Evolutionary conservation across 139 green algal genomes (phyloP), one percentile per base, ranked within the genome.

Genomic region (Desmodesmus armatus): DNA sequence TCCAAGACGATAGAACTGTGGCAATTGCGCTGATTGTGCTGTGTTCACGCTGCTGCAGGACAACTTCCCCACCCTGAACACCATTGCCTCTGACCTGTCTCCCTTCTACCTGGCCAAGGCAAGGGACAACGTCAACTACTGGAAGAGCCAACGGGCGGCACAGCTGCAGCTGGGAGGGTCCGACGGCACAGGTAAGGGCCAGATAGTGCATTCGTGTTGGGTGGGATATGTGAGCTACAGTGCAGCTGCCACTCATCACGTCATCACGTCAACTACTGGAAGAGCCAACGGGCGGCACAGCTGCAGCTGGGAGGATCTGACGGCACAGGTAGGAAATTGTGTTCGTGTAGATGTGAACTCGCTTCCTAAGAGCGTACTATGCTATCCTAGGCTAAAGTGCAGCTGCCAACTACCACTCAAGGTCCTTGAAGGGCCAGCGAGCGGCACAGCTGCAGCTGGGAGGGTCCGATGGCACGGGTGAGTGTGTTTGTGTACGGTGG

Each of bases 71-170:
- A 31, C 39, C 21, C 83, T 96, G 85, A 66, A 81, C 55, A 84
- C 93, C 31, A 95, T 95, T 15, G 75, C 90, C 5, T 87, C 90
- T 23, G 96, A 98, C 85, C 87, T 98, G 51, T 94, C 85, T 3
- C 95, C 95, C 62, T 97, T 94, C 90, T 98, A 98, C 89, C 93
- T 98, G 60, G 72, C 89, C 19, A 86, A 92, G 37, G 93, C 94
- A 2, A 84, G 94, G 9, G 60, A 85, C 29, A 96, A 95, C 87
- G 51, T 96, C 55, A 19, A 62, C 27, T 90, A 95, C 80, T 97
- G 94, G 94, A 85, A 89, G 89, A 3, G 80, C 65, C 27, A 73
- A 76, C 44, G 94, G 2, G 78, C 78, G 6, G 19, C 62, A 31
- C 47, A 7, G 7, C 27, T 65, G 25, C 13, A 66, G 25, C 79